Base-by-base conservation (phyloP, 257 asterid genomes). In the Coffea canephora region DNA sequence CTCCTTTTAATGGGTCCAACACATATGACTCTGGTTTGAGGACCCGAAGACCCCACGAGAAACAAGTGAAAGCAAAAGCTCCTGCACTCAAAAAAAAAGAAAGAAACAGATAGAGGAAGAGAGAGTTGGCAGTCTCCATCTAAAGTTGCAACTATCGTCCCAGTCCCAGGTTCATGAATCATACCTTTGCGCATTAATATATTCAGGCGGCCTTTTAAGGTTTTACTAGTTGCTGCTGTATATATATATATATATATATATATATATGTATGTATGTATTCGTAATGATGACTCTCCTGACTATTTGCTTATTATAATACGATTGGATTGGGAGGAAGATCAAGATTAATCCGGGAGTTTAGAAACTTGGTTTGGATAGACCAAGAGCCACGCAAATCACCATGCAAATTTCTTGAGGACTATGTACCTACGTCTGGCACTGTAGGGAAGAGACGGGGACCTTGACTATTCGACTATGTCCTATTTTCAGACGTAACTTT, bases 141-240 rank as follows among this genome's bases (percentile, higher is more conserved):
- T 13, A 21, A 72, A 72, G n/a, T 12, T n/a, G 39, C 59, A 6
- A 45, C n/a, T 21, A 23, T 71, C 21, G 41, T 31, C 31, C 31
- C 31, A 31, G 31, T 31, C 61, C 5, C 39, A 72, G 76, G 45
- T 72, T 46, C 76, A 25, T 72, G 62, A 72, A 72, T 48, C 62
- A 12, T 25, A 72, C 15, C 76, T 12, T 11, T 48, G 62, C 43
- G 2, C 13, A 31, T 67, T 34, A 15, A 31, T 46, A 15, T 31
- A 67, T 36, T 67, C 48, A 14, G 34, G 34, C 25, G 1, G 25
- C n/a, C n/a, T 39, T 39, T 39, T 39, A 4, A 39, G 43, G 43
- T 39, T 39, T 39, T 39, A 39, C 4, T 2, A 4, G 43, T 39
- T 39, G 43, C 43, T 39, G 43, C n/a, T n/a, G n/a, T n/a, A n/a